Conservation (phyloP, 352 stramenopile genomes). For the Pythium aristosporum region DNA sequence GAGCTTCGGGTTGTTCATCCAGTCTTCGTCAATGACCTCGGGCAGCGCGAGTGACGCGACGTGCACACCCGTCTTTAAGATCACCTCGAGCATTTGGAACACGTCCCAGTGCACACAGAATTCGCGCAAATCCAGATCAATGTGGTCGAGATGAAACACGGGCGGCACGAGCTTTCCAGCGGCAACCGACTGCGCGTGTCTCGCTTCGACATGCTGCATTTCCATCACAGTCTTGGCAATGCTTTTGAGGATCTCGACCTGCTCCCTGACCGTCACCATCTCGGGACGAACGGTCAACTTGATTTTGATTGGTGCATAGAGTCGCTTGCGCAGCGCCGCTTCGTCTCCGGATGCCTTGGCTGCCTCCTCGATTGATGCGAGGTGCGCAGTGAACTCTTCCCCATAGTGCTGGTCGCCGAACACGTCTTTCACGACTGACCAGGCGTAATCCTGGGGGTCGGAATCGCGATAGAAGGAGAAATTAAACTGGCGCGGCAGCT, state of each 20-base stretch:
- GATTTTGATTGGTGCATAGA: background rate
- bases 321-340: no score
- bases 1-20: no score
- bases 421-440: background rate
- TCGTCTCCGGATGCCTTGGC: no score
- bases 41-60: slow-evolving; percentile 1
- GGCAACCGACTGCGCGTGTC: no score
- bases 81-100: background rate
- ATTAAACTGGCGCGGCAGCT: background rate
- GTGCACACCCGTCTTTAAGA: slow-evolving; percentile 4
- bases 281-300: background rate
- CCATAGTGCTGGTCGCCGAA: background rate
- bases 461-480: background rate
- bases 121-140: slow-evolving; percentile 3
- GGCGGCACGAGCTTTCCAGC: background rate
- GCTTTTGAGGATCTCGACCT: background rate
- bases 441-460: background rate
- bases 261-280: background rate
- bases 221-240: background rate
- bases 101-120: no score
- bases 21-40: background rate
- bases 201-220: background rate
- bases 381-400: background rate
- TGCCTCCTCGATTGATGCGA: background rate
- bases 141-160: slow-evolving; percentile 2